These are phyloP conservation scores for Fusarium anguioides DNA, from an alignment of 2,329 filamentous ascomycete genomes.

Conservation along the genomic window DNA sequence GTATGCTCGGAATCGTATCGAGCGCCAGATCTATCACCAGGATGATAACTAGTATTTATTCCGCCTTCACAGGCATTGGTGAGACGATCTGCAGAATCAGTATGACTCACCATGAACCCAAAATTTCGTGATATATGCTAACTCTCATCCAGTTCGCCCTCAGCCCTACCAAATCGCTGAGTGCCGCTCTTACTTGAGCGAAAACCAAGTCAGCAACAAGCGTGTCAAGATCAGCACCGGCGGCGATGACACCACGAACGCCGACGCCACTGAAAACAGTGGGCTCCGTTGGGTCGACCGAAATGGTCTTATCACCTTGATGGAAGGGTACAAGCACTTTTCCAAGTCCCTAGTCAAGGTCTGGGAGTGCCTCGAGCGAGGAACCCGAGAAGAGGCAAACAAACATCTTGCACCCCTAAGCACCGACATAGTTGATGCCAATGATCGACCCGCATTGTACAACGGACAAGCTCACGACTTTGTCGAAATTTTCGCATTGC, in stretches of 20 bases:
- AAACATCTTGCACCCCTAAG: conserved; percentile 40
- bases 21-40: conserved; percentile 41
- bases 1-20: conserved; percentile 38
- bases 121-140: not conserved
- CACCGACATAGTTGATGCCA: conserved; percentile 35
- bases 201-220: conserved; percentile 43
- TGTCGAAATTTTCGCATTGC: conserved; percentile 35
- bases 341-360: conserved; percentile 35
- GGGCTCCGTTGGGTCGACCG: conserved; percentile 45
- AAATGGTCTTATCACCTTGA: conserved; percentile 36
- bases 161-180: conserved; percentile 43
- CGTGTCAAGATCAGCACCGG: conserved; percentile 41
- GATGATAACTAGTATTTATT: conserved; percentile 47
- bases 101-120: conserved; percentile 16
- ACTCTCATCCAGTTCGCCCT: conserved; percentile 37
- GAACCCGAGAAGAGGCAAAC: conserved; percentile 43
- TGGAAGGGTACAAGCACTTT: conserved; percentile 42
- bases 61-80: conserved; percentile 44
- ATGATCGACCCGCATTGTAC: conserved; percentile 30
- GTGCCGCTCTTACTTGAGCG: conserved; percentile 36
- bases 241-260: conserved; percentile 9
- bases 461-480: conserved; percentile 34
- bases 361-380: conserved; percentile 31
- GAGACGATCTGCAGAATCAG: conserved; percentile 42
- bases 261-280: not conserved